Conservation (phyloP, 805 yeast species). For the Yarrowia osloensis region DNA sequence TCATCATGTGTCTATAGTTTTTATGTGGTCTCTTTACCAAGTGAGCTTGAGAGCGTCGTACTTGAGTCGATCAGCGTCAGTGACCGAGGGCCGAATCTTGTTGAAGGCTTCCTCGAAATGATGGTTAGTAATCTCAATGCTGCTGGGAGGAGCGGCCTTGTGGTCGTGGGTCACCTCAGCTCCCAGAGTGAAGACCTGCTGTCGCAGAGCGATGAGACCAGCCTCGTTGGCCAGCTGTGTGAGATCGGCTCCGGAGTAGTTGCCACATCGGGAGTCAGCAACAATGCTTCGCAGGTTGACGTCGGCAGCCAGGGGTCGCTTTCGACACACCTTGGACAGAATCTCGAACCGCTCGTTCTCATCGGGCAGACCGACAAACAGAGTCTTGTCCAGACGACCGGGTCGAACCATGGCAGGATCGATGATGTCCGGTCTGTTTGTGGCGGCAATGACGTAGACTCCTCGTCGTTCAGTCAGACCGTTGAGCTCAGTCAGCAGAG, state of each 20-base stretch:
- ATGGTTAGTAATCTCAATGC: constrained; percentile 54
- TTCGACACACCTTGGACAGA: constrained; percentile 68
- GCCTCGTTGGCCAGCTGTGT: constrained; percentile 92
- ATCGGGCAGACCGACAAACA: constrained; percentile 86
- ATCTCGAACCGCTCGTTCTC: constrained; percentile 79
- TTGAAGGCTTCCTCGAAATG: constrained; percentile 75
- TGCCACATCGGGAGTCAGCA: constrained; percentile 75
- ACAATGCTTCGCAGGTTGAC: constrained; percentile 69
- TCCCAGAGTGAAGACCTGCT: constrained; percentile 52
- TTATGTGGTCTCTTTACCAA: background rate
- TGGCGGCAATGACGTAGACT: constrained; percentile 93
- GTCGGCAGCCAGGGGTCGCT: constrained; percentile 67
- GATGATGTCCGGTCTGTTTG: constrained; percentile 96
- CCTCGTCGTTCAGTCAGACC: constrained; percentile 93
- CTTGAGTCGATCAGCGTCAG: constrained; percentile 76
- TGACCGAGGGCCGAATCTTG: constrained; percentile 85
- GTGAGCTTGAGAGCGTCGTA: constrained; percentile 52
- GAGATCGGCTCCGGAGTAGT: constrained; percentile 95
- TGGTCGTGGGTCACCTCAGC: constrained; percentile 41
- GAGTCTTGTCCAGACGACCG: constrained; percentile 90
- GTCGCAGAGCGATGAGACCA: constrained; percentile 81
- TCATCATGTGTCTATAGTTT: background rate
- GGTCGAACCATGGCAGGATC: constrained; percentile 98
- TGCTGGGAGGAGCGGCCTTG: constrained; percentile 40
- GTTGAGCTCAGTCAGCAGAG: constrained; percentile 89